Base-by-base conservation (phyloP, 331 rosid genomes). In the Arachis monticola region DNA sequence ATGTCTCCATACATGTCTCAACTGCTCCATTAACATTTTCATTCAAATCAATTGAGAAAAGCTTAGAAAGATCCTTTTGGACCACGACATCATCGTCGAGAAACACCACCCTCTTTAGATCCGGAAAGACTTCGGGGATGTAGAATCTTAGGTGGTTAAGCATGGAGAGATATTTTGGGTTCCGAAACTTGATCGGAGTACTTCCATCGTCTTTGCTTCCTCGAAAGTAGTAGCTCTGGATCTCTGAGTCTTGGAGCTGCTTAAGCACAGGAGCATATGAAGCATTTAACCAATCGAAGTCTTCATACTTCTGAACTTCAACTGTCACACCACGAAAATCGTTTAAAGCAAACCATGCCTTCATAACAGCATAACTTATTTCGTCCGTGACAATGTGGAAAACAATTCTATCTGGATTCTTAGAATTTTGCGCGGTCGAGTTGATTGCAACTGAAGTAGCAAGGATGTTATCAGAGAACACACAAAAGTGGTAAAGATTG, bases 1-100 rank as follows among this genome's bases (percentile, higher is more conserved):
- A 91, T 57, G 96, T 91, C 83, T 88, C 96, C 93, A 86, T 91
- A 86, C 97, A 91, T 13, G 96, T 91, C 87, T 91, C 97, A 1
- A 91, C 93, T 0, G 96, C 96, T 60, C 97, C 97, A 67, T 87
- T 91, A 40, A 91, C 96, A 55, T 89, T 91, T 7, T 80, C 79
- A 55, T 91, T 91, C 85, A 91, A 80, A 84, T 86, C 90, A 52
- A 87, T 77, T 50, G 88, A 79, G 76, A 91, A 91, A 64, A 91
- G 89, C 7, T 58, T 89, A 30, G 97, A 77, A 5, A 91, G 73
- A 86, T 91, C 97, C 88, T 78, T 89, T 80, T 83, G 91, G 59
- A 91, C 97, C 72, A 91, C 97, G 47, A 91, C 77, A 80, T 91
- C 97, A 77, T 91, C 97, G 5, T 89, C 96, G 2, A 91, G 84